Evolutionary conservation across 495 filamentous ascomycete species (phyloP), one percentile per base, ranked within the genome.

Genomic region (Penicillium flavigenum): DNA sequence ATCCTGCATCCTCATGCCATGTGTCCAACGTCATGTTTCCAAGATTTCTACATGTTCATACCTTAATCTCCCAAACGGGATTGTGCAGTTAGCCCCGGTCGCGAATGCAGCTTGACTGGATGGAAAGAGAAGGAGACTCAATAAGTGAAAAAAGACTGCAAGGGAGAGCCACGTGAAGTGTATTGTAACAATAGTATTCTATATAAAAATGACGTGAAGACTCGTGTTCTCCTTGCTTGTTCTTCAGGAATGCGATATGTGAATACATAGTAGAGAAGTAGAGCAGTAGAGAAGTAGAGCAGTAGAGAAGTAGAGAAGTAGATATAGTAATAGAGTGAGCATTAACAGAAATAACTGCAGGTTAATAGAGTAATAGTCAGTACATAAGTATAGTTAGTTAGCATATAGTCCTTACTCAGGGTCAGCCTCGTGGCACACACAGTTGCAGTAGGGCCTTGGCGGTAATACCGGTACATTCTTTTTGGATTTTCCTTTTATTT

Each of bases 351-450:
- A 12, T 4, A 14, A 12, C 5, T 24, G 1, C 22, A 20, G 20
- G 20, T 22, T 22, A 10, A 41, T 41, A 27, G 26, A 27, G 24
- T 26, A 22, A 22, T 22, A 22, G 22, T 22, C 22, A 20, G 20
- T 20, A 20, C 22, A 3, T 22, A 1, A 22, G 22, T 22, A 22
- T 24, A 24, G 24, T 4, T 5, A 24, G 22, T 24, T 24, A 24
- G 10, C 31, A 10, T 29, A 53, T 19, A 19, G 22, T 50, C 48
- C 55, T 45, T 58, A 41, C 42, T 52, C 49, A 57, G 55, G 54
- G 59, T 62, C 59, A 59, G 56, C 60, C 61, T 63, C 61, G 61
- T 63, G 61, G 61, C 61, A 63, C 60, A 41, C 61, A 63, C 51
- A 38, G 56, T 57, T 62, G 60, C 50, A 62, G 60, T 36, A 39